Percentiles rank a stretch among this genome's conserved stretches.
Evolutionary conservation across 306 rosid genomes (phyloP).

Genomic region (Sophora flavescens): DNA sequence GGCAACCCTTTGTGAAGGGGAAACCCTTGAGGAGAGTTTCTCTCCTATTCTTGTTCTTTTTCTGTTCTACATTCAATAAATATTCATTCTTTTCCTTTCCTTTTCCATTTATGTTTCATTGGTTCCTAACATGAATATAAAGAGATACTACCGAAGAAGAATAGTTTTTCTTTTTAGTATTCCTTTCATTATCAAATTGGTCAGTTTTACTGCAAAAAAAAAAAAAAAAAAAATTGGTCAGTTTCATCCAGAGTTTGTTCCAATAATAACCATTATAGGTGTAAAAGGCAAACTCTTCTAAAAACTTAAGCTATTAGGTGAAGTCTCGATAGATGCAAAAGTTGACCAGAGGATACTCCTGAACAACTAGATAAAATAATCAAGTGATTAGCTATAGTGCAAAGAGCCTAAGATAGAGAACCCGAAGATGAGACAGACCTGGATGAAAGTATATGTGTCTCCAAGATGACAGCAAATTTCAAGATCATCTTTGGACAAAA

Average conservation of each 20-base stretch:
- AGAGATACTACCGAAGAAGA: neutral
- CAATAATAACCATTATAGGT: neutral
- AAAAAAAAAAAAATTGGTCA: too few species aligned
- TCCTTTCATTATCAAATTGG: neutral
- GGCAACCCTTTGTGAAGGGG: too few species aligned
- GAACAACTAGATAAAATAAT: neutral
- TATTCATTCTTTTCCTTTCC: too few species aligned
- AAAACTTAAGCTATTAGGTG: too few species aligned
- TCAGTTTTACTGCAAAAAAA: neutral
- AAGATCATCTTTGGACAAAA: constrained; percentile 32
- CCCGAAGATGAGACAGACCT: neutral
- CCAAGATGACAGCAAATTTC: neutral
- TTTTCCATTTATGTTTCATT: too few species aligned
- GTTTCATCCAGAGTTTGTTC: neutral
- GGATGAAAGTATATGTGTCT: constrained; percentile 2
- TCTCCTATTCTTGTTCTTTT: too few species aligned
- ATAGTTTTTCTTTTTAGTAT: too few species aligned
- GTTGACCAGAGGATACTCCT: too few species aligned
- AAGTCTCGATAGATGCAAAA: too few species aligned
- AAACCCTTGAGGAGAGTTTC: too few species aligned
- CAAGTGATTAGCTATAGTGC: neutral
- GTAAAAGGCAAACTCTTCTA: too few species aligned
- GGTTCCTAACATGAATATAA: neutral
- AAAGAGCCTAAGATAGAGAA: neutral
- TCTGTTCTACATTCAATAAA: too few species aligned